phyloP scores from a whole-genome alignment of 352 stramenopile genomes.

The Globisporangium nodosum region DNA sequence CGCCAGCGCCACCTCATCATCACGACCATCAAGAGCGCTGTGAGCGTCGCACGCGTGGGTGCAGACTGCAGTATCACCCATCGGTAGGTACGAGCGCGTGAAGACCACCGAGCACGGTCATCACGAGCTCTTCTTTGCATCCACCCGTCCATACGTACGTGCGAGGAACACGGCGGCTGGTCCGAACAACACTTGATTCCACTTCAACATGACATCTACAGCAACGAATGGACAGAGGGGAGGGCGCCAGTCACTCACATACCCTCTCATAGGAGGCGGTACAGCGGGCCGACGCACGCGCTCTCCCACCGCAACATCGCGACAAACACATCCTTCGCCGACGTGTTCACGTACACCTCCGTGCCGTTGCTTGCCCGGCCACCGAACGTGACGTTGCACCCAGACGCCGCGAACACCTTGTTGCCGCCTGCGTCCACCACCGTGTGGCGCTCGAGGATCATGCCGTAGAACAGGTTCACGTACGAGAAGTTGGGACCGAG shows the following conservation, averaged over 20 bases:
- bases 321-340: constrained; percentile 17
- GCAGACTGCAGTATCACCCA: too few species aligned
- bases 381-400: constrained; percentile 19
- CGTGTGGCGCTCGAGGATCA: constrained; percentile 12
- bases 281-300: constrained; percentile 3
- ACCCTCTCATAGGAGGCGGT: background rate
- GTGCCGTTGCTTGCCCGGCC: constrained; percentile 20
- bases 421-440: background rate
- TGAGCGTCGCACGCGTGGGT: too few species aligned
- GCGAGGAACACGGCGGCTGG: too few species aligned
- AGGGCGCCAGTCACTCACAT: background rate
- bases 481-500: constrained; percentile 16
- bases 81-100: too few species aligned
- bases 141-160: too few species aligned
- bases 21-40: too few species aligned
- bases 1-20: too few species aligned
- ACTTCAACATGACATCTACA: too few species aligned
- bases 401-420: background rate
- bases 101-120: too few species aligned
- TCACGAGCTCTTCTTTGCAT: too few species aligned
- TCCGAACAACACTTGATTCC: too few species aligned
- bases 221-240: background rate
- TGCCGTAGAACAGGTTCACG: constrained; percentile 19
- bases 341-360: constrained; percentile 16
- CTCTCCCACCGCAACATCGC: constrained; percentile 21